Conservation (phyloP, 2,329 filamentous ascomycete genomes). For the Sarocladium brachiariae region DNA sequence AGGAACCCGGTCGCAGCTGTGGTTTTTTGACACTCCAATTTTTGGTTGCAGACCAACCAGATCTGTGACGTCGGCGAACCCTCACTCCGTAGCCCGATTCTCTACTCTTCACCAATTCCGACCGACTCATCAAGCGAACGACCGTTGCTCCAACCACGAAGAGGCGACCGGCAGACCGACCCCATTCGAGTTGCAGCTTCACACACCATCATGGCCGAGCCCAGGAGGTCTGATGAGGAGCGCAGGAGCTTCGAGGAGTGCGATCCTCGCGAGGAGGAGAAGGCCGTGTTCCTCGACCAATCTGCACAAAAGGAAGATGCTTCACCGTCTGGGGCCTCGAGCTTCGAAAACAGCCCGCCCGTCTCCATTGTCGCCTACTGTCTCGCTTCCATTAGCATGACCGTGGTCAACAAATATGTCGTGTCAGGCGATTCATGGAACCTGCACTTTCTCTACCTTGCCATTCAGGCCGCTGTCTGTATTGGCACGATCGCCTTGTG, state of each 20-base stretch:
- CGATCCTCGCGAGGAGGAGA: conserved; percentile 8
- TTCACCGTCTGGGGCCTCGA: conserved; percentile 19
- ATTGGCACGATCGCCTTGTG: conserved; percentile 75
- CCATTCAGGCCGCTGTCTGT: conserved; percentile 86
- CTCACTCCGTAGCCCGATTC: not conserved
- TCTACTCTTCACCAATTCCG: not conserved
- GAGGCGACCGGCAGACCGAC: no score
- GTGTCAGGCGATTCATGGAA: conserved; percentile 89
- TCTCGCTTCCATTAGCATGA: conserved; percentile 96
- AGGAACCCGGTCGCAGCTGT: not conserved
- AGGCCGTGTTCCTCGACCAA: conserved; percentile 9
- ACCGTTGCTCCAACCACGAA: not conserved
- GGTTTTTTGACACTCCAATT: not conserved
- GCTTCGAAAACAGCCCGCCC: conserved; percentile 66
- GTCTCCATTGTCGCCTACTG: conserved; percentile 87
- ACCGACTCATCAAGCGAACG: not conserved
- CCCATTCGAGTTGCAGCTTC: not conserved
- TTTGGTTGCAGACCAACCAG: not conserved
- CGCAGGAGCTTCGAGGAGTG: conserved; percentile 2
- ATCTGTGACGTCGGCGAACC: not conserved
- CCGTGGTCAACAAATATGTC: conserved; percentile 99
- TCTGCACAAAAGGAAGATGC: not conserved
- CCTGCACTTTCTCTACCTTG: conserved; percentile 90
- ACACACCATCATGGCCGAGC: not conserved
- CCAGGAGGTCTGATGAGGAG: conserved; percentile 1